Conservation (phyloP, 2,329 filamentous ascomycete genomes). For the Coniochaeta prunicola region DNA sequence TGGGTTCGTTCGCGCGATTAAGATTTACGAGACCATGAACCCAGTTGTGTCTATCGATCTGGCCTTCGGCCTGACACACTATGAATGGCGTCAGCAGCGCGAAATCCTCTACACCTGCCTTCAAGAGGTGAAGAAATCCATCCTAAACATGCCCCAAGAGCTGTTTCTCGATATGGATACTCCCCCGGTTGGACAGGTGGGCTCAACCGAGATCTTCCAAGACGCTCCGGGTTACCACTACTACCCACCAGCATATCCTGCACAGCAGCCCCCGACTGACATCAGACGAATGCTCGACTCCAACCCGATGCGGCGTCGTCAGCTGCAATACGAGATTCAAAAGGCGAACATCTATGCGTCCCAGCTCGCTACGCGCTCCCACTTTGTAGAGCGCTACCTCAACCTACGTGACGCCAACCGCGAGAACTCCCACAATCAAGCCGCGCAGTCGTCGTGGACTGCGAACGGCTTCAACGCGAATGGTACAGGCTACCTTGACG, state of each 20-base stretch:
- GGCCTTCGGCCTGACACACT: constrained; percentile 69
- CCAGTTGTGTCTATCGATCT: constrained; percentile 72
- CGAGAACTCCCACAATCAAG: background rate
- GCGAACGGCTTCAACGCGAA: background rate
- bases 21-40: constrained; percentile 75
- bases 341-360: constrained; percentile 86
- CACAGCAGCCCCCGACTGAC: constrained; percentile 39
- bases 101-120: constrained; percentile 65
- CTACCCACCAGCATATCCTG: constrained; percentile 41
- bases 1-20: constrained; percentile 74
- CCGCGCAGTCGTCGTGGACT: background rate
- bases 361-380: constrained; percentile 73
- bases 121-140: constrained; percentile 59
- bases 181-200: constrained; percentile 32
- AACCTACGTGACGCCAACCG: constrained; percentile 56
- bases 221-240: constrained; percentile 43
- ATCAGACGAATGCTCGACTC: constrained; percentile 41
- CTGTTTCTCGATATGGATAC: constrained; percentile 33
- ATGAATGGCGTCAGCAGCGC: constrained; percentile 74
- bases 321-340: constrained; percentile 78
- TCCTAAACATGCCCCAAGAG: constrained; percentile 61
- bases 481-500: constrained; percentile 14
- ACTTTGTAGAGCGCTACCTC: constrained; percentile 82
- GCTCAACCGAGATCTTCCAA: constrained; percentile 23
- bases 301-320: constrained; percentile 42